Percentiles rank a stretch among this genome's conserved stretches.
Conservation (phyloP, 176 grass and related monocot genomes). For the Poa pratensis region DNA sequence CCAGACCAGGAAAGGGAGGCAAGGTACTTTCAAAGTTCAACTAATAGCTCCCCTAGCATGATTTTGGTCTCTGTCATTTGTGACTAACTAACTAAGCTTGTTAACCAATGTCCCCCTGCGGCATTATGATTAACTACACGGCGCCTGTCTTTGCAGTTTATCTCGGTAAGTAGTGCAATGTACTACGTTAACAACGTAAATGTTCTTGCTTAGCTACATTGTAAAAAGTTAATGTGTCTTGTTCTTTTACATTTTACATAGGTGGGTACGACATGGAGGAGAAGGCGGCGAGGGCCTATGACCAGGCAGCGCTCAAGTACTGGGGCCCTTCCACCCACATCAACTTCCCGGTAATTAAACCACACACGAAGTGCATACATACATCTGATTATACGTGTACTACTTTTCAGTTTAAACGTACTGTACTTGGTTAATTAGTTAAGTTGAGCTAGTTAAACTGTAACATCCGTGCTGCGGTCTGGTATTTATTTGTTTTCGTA, state of each 20-base stretch:
- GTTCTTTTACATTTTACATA: constrained; percentile 23
- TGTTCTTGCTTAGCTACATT: not conserved
- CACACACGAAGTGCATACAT: too few species aligned
- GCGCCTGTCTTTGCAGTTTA: constrained; percentile 12
- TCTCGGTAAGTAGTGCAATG: constrained; percentile 19
- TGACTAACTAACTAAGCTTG: not conserved
- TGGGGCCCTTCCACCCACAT: constrained; percentile 98
- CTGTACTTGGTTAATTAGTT: constrained; percentile 12
- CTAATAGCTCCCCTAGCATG: not conserved
- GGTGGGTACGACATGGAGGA: constrained; percentile 99
- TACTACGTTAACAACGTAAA: not conserved
- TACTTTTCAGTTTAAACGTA: not conserved
- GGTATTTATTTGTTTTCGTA: not conserved
- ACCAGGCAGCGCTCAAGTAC: constrained; percentile 98
- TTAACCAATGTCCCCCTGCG: not conserved
- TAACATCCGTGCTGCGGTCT: not conserved
- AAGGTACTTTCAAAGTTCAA: constrained; percentile 49
- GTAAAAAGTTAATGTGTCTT: not conserved
- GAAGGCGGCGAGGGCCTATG: constrained; percentile 97
- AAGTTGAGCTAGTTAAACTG: not conserved
- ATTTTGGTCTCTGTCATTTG: not conserved
- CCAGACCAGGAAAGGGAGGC: constrained; percentile 95
- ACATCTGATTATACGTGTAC: not conserved
- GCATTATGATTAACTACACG: not conserved
- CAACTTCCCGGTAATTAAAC: constrained; percentile 83